These are phyloP conservation scores for Mortierella sp. DNA, from an alignment of 371 early-diverging fungal species.

Conservation along the genomic window DNA sequence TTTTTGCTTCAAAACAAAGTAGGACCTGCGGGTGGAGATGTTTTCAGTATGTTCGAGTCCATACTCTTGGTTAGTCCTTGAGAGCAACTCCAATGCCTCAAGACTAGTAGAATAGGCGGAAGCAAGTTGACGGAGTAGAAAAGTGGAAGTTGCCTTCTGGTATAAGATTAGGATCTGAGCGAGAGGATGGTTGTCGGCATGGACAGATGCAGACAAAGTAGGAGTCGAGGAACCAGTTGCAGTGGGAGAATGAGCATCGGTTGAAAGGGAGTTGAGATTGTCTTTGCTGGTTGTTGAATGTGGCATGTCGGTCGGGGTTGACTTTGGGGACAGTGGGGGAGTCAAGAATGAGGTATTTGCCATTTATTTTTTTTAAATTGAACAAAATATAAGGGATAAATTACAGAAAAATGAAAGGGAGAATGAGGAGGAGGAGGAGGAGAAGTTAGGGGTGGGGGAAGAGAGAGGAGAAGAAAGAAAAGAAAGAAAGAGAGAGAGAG, in stretches of 20 bases:
- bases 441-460: too few species aligned
- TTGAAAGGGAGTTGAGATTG: conserved; percentile 4
- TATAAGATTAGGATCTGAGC: conserved; percentile 25
- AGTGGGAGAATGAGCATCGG: conserved; percentile 13
- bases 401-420: background rate
- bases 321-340: conserved; percentile 45
- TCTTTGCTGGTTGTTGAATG: background rate
- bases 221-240: conserved; percentile 12
- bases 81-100: conserved; percentile 45
- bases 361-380: conserved; percentile 10
- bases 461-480: too few species aligned
- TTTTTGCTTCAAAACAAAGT: conserved; percentile 46
- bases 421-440: background rate
- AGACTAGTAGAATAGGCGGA: conserved; percentile 40
- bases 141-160: conserved; percentile 49
- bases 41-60: conserved; percentile 32
- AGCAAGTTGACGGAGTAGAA: conserved; percentile 47
- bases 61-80: conserved; percentile 14
- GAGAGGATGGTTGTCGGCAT: background rate
- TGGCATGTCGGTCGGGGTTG: conserved; percentile 17
- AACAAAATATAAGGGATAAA: conserved; percentile 2
- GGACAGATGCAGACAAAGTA: background rate
- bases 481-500: too few species aligned
- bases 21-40: conserved; percentile 37
- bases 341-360: conserved; percentile 32